Base-by-base conservation (phyloP, 2,329 filamentous ascomycete genomes). In the Meredithiella fracta region DNA sequence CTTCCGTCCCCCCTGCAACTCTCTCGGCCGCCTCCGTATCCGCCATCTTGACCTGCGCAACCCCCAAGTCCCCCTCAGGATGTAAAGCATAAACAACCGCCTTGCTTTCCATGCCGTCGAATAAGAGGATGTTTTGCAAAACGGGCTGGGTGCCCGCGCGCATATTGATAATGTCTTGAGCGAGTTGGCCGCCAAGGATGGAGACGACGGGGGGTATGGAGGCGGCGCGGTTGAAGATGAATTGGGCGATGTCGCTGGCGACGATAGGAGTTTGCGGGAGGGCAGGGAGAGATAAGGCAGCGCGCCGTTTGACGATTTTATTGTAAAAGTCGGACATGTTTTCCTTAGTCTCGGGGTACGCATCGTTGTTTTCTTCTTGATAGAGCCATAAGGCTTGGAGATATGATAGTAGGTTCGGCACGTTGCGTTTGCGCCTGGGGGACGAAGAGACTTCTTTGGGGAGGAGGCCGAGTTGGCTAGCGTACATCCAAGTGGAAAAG, bases 81-180 rank as follows among this genome's bases (percentile, higher is more conserved):
- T 94, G 87, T 44, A 97, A 73, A 1, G 88, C 77, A 66, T 92
- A 95, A 61, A 92, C 82, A 1, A 81, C 81, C 0, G 85, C 86
- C 61, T 86, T 79, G 68, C 86, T 85, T 49, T 76, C 78, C 62
- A 87, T 85, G 14, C 90, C 90, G 66, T 97, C 89, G 64, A 97
- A 95, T 20, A 97, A 73, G 52, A 95, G 78, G 66, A 95, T 80
- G 67, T 98, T 98, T 70, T 98, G 92, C 44, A 98, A 85, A 0
- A 92, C 92, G 68, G 96, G 92, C 70, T 97, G 89, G 42, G 85
- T 82, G 66, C 86, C 82, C 51, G 90, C 88, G 4, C 97, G 77
- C 31, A 96, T 90, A 64, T 97, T 97, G 70, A 98, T 97, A 53
- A 95, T 89, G 66, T 98, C 92, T 69, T 98, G 92, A 0, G 91